Evolutionary conservation across 768 basidiomycete genomes (phyloP), one percentile per base, ranked within the genome.

Genomic region (Botryobasidium botryosum): DNA sequence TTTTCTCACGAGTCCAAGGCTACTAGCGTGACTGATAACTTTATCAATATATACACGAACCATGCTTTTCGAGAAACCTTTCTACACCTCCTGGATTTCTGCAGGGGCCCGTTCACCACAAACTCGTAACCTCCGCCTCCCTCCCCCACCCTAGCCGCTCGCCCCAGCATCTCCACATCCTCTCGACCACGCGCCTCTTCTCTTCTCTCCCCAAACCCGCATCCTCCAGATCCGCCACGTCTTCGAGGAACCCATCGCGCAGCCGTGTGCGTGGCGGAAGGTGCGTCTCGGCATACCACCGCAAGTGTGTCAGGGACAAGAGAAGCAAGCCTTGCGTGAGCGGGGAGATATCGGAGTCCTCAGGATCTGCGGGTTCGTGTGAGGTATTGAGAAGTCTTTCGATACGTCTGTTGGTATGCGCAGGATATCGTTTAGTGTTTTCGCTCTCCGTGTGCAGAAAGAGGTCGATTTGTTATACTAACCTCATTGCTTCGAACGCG

Each of bases 141-240:
- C n/a, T n/a, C n/a, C 40, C 62, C 81, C 77, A 88, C 17, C 71
- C 77, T 17, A 83, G 65, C n/a, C 66, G 62, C 5, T 53, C 60
- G 1, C 79, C 79, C 86, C 87, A 96, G 45, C 74, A 75, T 53
- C 79, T 72, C 85, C 88, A 87, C 75, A 92, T 87, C 56, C 85
- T 63, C 40, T 87, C 75, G 4, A 92, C 65, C 2, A 90, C 79
- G 37, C 68, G 62, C 56, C 85, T 57, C 62, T 91, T 88, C 54
- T 83, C 83, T 38, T 67, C 66, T 44, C 75, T 63, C 6, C 70
- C 71, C 41, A 91, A 57, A 1, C 47, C 40, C 2, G 23, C 48
- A 54, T 86, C 74, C 59, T 90, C 87, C 43, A 96, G 58, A 59
- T 87, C 79, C 25, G 68, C 65, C 1, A 94, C 71, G 54, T 97